Conservation (phyloP, 768 basidiomycete species). For the Amanita rubescens region DNA sequence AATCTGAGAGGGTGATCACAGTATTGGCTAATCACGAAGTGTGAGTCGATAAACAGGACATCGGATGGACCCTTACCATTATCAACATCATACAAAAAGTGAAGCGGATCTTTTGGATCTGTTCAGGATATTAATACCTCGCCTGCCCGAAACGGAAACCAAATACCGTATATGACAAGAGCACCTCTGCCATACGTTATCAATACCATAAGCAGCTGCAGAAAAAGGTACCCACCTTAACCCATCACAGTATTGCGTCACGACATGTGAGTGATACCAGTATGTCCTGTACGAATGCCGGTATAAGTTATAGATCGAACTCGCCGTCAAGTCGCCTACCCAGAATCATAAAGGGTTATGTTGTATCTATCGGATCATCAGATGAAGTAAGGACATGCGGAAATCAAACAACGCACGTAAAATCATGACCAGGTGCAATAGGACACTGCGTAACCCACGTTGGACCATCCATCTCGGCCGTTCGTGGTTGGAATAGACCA, state of each 20-base stretch:
- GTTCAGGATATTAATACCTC: background rate
- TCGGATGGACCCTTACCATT: slow-evolving; percentile 24
- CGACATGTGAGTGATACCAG: slow-evolving; percentile 31
- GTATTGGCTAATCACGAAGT: slow-evolving; percentile 25
- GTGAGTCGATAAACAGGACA: slow-evolving; percentile 19
- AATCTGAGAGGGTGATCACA: slow-evolving; percentile 33
- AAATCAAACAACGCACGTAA: slow-evolving; percentile 21
- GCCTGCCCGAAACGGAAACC: background rate
- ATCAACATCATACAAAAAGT: slow-evolving; percentile 17
- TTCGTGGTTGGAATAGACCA: slow-evolving; percentile 35
- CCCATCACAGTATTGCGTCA: slow-evolving; percentile 41
- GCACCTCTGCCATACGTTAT: slow-evolving; percentile 21
- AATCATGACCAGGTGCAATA: slow-evolving; percentile 31
- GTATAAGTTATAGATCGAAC: background rate
- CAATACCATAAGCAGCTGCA: too few species aligned
- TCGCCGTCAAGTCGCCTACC: background rate
- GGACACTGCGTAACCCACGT: slow-evolving; percentile 41
- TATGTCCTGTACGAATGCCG: slow-evolving; percentile 26
- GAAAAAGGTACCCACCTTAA: slow-evolving; percentile 14
- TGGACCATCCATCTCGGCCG: slow-evolving; percentile 40
- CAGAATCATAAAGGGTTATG: slow-evolving; percentile 19
- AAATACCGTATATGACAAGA: slow-evolving; percentile 26
- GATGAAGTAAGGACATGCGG: background rate
- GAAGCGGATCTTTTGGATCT: slow-evolving; percentile 18
- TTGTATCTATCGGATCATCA: slow-evolving; percentile 15